Conservation (phyloP, 805 yeast species). For the Spathaspora girioi region DNA sequence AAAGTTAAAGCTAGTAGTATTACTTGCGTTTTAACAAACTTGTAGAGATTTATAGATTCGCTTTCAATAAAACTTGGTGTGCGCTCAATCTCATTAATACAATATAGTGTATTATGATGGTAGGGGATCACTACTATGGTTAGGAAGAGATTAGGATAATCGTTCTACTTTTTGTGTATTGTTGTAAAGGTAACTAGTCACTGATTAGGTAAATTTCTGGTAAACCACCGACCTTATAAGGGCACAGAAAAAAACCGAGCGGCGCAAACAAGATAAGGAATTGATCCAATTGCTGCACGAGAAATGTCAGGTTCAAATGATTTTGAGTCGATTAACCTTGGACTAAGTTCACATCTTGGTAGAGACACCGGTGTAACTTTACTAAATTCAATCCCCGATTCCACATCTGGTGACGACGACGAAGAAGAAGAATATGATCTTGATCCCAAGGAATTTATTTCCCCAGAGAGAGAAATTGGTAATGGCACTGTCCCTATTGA, state of each 20-base stretch:
- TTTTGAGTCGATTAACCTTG: slow-evolving; percentile 10
- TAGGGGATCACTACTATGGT: too few relatives aligned
- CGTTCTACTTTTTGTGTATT: too few relatives aligned
- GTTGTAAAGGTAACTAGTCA: too few relatives aligned
- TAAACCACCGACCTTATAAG: too few relatives aligned
- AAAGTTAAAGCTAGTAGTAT: too few relatives aligned
- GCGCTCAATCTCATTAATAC: too few relatives aligned
- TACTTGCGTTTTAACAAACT: too few relatives aligned
- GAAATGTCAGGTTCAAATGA: slow-evolving; percentile 1
- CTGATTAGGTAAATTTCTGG: too few relatives aligned
- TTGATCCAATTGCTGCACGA: not conserved
- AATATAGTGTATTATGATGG: too few relatives aligned
- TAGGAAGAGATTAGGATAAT: too few relatives aligned
- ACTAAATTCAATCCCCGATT: slow-evolving; percentile 6
- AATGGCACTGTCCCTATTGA: not conserved
- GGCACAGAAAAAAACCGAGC: not conserved
- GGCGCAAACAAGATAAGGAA: not conserved
- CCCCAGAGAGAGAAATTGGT: not conserved
- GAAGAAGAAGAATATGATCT: slow-evolving; percentile 11
- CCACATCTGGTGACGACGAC: slow-evolving; percentile 7
- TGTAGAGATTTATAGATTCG: too few relatives aligned
- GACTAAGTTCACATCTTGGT: slow-evolving; percentile 2
- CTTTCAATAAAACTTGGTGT: too few relatives aligned
- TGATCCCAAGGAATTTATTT: slow-evolving; percentile 22
- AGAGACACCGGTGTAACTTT: not conserved